Evolutionary conservation across 202 grass and related monocot genomes (phyloP).

Genomic region (Panicum virgatum): DNA sequence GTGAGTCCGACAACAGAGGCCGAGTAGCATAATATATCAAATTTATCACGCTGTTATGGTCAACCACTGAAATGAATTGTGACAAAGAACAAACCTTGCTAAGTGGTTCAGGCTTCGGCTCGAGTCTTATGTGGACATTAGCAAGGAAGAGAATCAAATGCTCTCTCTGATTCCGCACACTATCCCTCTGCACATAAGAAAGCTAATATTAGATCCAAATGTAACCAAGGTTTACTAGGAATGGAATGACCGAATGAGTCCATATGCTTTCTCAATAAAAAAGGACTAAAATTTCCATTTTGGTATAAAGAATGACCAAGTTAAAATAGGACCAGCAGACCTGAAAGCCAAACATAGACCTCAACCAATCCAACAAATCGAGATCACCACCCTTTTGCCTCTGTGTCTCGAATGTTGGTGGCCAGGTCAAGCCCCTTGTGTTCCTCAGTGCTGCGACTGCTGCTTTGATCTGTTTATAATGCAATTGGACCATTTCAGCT

Average conservation of each 20-base stretch:
- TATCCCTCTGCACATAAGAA: conserved; percentile 68
- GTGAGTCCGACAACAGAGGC: not conserved
- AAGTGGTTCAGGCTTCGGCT: conserved; percentile 80
- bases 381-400: conserved; percentile 78
- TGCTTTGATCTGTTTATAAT: conserved; percentile 79
- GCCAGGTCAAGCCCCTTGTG: conserved; percentile 79
- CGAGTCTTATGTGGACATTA: conserved; percentile 86
- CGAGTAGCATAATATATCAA: not conserved
- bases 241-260: conserved; percentile 11
- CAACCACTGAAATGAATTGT: conserved; percentile 37
- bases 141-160: conserved; percentile 93
- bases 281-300: not conserved
- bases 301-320: not conserved
- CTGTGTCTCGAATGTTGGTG: conserved; percentile 70
- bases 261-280: not conserved
- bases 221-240: not conserved
- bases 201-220: conserved; percentile 17
- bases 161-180: conserved; percentile 93
- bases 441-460: conserved; percentile 68
- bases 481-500: conserved; percentile 5
- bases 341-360: conserved; percentile 99
- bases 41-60: not conserved
- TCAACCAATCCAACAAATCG: conserved; percentile 95
- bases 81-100: conserved; percentile 68
- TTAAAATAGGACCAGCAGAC: conserved; percentile 44